phyloP scores from a whole-genome alignment of 1,139 yeast genomes.

The Lodderomyces oxycetoniae region DNA sequence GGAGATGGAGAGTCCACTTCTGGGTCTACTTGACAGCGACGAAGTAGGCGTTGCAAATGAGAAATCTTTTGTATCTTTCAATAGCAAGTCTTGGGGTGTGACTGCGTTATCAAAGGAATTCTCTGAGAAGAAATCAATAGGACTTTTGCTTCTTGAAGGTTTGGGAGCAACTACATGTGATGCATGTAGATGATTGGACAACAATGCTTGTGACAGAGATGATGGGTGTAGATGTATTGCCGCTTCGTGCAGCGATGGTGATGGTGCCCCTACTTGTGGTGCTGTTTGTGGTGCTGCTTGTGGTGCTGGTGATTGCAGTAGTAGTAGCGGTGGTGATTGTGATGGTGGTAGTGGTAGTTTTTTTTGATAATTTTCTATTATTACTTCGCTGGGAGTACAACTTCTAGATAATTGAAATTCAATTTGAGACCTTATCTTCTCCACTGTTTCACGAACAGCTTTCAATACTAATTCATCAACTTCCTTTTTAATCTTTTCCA shows the following conservation, averaged over 20 bases:
- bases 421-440: slow-evolving; percentile 44
- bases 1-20: not conserved
- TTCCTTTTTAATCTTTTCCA: slow-evolving; percentile 77
- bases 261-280: slow-evolving; percentile 2
- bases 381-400: slow-evolving; percentile 11
- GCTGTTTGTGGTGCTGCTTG: slow-evolving; percentile 10
- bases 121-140: slow-evolving; percentile 35
- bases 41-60: slow-evolving; percentile 15
- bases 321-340: slow-evolving; percentile 8
- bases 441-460: slow-evolving; percentile 63
- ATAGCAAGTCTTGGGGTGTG: slow-evolving; percentile 39
- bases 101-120: slow-evolving; percentile 33
- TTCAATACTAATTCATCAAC: slow-evolving; percentile 68
- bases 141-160: slow-evolving; percentile 31
- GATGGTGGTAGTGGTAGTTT: slow-evolving; percentile 11
- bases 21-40: slow-evolving; percentile 9
- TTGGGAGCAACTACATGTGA: slow-evolving; percentile 24
- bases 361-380: too few species aligned
- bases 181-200: too few species aligned
- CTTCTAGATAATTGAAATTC: slow-evolving; percentile 8
- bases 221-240: not conserved
- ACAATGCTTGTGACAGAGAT: not conserved
- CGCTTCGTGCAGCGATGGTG: too few species aligned
- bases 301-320: not conserved
- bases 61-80: slow-evolving; percentile 12